These are phyloP conservation scores for Vaccinium vitisidaea DNA, from an alignment of 148 eudicot species.

Conservation along the genomic window DNA sequence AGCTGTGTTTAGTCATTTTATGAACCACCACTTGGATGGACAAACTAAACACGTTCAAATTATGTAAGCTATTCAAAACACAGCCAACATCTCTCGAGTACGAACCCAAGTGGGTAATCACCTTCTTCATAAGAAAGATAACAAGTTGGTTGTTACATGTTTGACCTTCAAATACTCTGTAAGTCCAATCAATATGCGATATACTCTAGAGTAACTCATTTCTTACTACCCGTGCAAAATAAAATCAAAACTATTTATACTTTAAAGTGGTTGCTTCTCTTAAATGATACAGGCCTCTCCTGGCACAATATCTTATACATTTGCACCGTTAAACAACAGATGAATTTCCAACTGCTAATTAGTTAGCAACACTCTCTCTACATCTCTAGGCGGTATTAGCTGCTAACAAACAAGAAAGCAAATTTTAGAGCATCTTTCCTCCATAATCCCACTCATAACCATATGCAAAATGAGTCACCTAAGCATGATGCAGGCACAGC, in stretches of 20 bases:
- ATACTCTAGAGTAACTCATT: not conserved
- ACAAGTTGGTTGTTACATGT: not conserved
- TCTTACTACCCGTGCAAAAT: not conserved
- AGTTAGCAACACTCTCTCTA: not conserved
- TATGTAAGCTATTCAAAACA: not conserved
- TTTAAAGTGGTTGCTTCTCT: not conserved
- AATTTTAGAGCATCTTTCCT: not conserved
- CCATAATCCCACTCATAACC: not conserved
- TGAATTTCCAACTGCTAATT: not conserved
- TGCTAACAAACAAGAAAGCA: not conserved
- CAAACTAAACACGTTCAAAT: not conserved
- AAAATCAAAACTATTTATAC: not conserved
- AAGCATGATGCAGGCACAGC: not conserved
- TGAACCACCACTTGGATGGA: not conserved
- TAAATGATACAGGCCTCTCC: not conserved
- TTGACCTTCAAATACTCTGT: not conserved
- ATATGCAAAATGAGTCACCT: not conserved
- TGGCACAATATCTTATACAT: not conserved
- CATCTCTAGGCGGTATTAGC: not conserved
- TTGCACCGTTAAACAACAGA: not conserved
- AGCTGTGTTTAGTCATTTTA: conserved; percentile 2
- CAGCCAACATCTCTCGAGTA: not conserved
- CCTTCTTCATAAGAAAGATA: not conserved
- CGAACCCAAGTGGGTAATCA: not conserved
- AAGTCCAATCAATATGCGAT: not conserved